These are phyloP conservation scores for Arthrobotrys conoides DNA, from an alignment of 2,329 filamentous ascomycete species.

Conservation along the genomic window DNA sequence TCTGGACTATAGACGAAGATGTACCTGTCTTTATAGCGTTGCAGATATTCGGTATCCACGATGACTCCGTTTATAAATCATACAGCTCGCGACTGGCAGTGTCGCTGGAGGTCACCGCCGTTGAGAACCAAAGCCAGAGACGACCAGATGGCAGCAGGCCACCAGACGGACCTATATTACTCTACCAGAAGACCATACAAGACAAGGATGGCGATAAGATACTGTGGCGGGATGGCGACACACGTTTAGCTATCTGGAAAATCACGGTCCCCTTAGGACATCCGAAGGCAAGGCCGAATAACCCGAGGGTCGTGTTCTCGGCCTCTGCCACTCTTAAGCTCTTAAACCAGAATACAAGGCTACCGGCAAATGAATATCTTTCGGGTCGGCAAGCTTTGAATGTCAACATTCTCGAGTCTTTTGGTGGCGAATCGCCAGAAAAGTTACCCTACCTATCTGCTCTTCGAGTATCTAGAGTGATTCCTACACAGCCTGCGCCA, in stretches of 20 bases:
- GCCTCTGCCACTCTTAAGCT: slow-evolving; percentile 74
- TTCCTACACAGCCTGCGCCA: slow-evolving; percentile 75
- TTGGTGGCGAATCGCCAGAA: slow-evolving; percentile 76
- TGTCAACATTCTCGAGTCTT: slow-evolving; percentile 82
- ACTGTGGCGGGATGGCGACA: slow-evolving; percentile 63
- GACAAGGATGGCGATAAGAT: slow-evolving; percentile 64
- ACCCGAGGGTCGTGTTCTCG: slow-evolving; percentile 65
- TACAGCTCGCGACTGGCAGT: slow-evolving; percentile 76
- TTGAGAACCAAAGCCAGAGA: slow-evolving; percentile 72
- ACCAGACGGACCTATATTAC: slow-evolving; percentile 64
- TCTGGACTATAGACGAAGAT: slow-evolving; percentile 76
- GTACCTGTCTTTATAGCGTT: slow-evolving; percentile 79
- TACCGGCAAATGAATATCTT: slow-evolving; percentile 75
- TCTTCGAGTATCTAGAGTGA: slow-evolving; percentile 80
- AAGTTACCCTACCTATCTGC: slow-evolving; percentile 79
- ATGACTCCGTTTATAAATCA: slow-evolving; percentile 73
- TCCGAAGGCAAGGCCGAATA: slow-evolving; percentile 65
- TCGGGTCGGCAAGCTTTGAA: slow-evolving; percentile 78
- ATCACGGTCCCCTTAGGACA: slow-evolving; percentile 64
- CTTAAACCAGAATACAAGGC: slow-evolving; percentile 68
- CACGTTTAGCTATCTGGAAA: slow-evolving; percentile 64
- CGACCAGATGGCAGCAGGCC: slow-evolving; percentile 67
- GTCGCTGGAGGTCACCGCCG: slow-evolving; percentile 76
- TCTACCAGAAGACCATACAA: slow-evolving; percentile 64
- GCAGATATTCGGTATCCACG: slow-evolving; percentile 73